Evolutionary conservation across 75 land plant species (phyloP).

Genomic region (Picea glauca): DNA sequence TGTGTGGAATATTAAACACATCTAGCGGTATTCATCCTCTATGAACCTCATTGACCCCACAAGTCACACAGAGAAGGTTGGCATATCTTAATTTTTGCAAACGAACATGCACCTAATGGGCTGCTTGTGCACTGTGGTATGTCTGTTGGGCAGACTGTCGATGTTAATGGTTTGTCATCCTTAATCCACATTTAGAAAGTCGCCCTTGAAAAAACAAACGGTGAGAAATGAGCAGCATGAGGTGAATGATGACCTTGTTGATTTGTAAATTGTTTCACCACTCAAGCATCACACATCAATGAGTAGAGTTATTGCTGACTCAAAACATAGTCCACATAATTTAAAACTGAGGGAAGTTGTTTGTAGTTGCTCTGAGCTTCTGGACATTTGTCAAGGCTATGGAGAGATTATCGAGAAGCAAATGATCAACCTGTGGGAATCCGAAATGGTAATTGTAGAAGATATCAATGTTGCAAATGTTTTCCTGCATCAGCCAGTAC

Average conservation of each 20-base stretch:
- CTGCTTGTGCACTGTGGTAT: constrained; percentile 69
- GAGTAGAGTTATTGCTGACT: constrained; percentile 46
- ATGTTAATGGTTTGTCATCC: constrained; percentile 56
- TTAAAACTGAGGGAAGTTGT: constrained; percentile 69
- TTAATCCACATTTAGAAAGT: constrained; percentile 71
- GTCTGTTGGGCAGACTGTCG: constrained; percentile 34
- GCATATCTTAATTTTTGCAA: no score
- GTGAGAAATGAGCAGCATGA: constrained; percentile 66
- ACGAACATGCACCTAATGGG: constrained; percentile 50
- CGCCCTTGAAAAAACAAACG: constrained; percentile 51
- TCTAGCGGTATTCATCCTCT: no score
- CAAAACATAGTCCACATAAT: constrained; percentile 28
- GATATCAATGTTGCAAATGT: no score
- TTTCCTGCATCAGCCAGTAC: no score
- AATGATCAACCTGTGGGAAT: background rate
- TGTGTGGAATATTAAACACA: no score
- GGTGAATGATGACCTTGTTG: constrained; percentile 61
- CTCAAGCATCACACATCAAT: constrained; percentile 70
- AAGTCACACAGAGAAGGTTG: no score
- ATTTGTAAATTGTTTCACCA: constrained; percentile 69
- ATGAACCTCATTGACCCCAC: no score
- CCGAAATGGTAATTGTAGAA: no score
- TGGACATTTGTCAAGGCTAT: constrained; percentile 63
- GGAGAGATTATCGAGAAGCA: constrained; percentile 65
- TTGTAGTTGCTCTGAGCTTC: constrained; percentile 42